Percentiles rank a stretch among this genome's conserved stretches.
These are phyloP conservation scores for Theobroma cacao DNA, from an alignment of 345 rosid species.

Conservation along the genomic window DNA sequence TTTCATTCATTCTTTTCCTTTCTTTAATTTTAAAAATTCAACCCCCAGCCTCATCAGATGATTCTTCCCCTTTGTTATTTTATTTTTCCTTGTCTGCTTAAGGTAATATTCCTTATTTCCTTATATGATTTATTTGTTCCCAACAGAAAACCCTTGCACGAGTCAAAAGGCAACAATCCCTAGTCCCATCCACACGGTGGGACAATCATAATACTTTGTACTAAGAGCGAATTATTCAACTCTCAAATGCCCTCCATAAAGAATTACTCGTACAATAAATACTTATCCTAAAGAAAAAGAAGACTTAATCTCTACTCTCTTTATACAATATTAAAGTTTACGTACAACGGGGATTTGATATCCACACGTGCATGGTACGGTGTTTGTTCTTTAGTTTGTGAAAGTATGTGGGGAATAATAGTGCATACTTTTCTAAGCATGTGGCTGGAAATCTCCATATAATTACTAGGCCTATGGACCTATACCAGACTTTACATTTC, in stretches of 20 bases:
- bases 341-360: constrained; percentile 1
- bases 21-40: constrained; percentile 7
- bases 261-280: not conserved
- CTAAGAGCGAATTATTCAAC: not conserved
- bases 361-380: constrained; percentile 2
- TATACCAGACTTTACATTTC: not conserved
- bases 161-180: not conserved
- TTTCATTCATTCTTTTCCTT: not conserved
- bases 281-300: not conserved
- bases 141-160: not conserved
- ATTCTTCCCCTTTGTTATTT: not conserved
- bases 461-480: not conserved
- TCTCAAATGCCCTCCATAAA: not conserved
- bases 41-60: not conserved
- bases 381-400: not conserved
- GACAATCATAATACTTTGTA: not conserved
- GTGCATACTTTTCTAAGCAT: not conserved
- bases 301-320: not conserved
- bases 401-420: not conserved
- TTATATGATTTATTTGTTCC: not conserved
- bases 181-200: not conserved
- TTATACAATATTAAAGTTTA: not conserved
- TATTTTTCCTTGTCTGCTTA: not conserved
- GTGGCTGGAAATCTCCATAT: not conserved
- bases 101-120: not conserved